phyloP scores from a whole-genome alignment of 2,329 filamentous ascomycete genomes.

The Zymoseptoria brevis region DNA sequence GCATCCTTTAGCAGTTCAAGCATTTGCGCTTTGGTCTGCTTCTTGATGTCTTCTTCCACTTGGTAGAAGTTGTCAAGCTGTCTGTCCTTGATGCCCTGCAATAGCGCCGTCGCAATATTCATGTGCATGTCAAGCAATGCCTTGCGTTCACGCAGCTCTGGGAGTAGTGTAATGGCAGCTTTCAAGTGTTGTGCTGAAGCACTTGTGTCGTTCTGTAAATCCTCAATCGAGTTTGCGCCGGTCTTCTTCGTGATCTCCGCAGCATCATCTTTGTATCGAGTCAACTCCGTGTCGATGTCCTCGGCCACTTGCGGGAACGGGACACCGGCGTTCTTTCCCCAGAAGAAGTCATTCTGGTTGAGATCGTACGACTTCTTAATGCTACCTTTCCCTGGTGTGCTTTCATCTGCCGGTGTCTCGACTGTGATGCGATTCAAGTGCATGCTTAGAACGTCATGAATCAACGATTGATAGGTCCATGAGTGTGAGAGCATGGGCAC shows the following conservation, averaged over 20 bases:
- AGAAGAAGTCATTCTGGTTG: conserved; percentile 88
- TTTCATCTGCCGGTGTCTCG: conserved; percentile 71
- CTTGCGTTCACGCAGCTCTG: conserved; percentile 87
- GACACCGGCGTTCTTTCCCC: conserved; percentile 80
- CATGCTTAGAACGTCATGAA: conserved; percentile 70
- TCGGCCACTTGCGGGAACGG: conserved; percentile 96
- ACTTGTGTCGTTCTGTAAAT: conserved; percentile 80
- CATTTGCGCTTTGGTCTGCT: conserved; percentile 82
- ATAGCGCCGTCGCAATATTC: conserved; percentile 80
- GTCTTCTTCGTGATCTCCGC: conserved; percentile 93
- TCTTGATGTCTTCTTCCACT: conserved; percentile 83
- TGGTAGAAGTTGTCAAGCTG: conserved; percentile 96
- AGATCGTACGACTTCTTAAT: conserved; percentile 87
- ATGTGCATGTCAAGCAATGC: conserved; percentile 96
- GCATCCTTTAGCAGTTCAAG: conserved; percentile 75
- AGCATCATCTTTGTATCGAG: conserved; percentile 90
- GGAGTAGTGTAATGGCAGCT: conserved; percentile 85
- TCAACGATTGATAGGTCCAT: conserved; percentile 80
- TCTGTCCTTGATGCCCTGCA: conserved; percentile 83
- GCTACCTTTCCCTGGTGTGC: conserved; percentile 63
- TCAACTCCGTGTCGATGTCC: conserved; percentile 88
- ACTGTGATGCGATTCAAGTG: conserved; percentile 91
- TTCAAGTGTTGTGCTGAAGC: conserved; percentile 91
- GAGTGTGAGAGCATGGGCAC: conserved; percentile 99
- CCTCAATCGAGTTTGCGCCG: conserved; percentile 83